Conservation (phyloP, 2,329 filamentous ascomycete genomes). For the Coniochaeta hoffmannii region DNA sequence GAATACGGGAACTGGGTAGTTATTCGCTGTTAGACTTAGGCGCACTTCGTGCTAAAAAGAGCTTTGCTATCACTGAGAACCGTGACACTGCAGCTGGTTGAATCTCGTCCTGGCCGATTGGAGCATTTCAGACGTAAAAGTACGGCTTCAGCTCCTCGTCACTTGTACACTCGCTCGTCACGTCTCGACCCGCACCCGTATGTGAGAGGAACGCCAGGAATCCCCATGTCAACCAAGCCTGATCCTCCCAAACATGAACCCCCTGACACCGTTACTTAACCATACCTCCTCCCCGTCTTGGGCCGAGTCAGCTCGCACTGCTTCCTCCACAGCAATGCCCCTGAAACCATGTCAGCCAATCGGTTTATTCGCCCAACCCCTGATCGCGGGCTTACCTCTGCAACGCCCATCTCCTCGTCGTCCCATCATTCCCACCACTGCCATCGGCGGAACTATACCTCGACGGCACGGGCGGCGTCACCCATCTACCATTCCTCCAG, state of each 20-base stretch:
- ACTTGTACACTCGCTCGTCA: too few species aligned
- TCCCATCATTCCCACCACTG: slow-evolving; percentile 76
- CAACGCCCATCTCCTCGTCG: slow-evolving; percentile 77
- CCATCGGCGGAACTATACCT: slow-evolving; percentile 29
- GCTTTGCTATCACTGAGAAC: not conserved
- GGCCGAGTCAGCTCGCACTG: slow-evolving; percentile 52
- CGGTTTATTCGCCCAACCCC: too few species aligned
- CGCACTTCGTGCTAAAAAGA: not conserved
- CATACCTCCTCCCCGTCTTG: slow-evolving; percentile 71
- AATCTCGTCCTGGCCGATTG: too few species aligned
- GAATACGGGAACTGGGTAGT: not conserved
- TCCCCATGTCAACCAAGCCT: slow-evolving; percentile 11
- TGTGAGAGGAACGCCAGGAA: not conserved
- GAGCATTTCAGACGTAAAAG: too few species aligned
- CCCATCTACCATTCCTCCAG: slow-evolving; percentile 64
- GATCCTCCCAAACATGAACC: slow-evolving; percentile 54
- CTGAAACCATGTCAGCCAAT: too few species aligned
- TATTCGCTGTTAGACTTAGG: not conserved
- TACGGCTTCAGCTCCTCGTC: too few species aligned
- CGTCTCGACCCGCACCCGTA: too few species aligned
- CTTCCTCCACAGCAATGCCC: slow-evolving; percentile 57
- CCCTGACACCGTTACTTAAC: slow-evolving; percentile 82
- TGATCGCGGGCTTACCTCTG: slow-evolving; percentile 55
- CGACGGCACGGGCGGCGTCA: slow-evolving; percentile 62
- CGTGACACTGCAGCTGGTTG: not conserved